Evolutionary conservation across 192 early-diverging fungal species (phyloP), one percentile per base, ranked within the genome.

Genomic region (Podila verticillata): DNA sequence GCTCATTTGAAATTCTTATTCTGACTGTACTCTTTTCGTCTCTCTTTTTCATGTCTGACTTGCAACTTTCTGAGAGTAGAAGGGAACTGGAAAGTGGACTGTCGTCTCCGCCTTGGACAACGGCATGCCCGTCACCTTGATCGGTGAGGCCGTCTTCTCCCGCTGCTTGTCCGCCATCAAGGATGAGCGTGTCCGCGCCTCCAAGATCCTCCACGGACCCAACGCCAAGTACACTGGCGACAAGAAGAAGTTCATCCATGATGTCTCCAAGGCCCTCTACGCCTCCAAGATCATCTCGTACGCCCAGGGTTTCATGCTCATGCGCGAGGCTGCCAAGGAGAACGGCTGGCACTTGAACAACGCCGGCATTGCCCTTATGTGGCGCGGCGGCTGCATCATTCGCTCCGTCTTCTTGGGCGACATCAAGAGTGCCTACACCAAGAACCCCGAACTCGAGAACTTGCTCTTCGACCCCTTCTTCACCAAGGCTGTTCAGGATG

Each of bases 301-400:
- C 81, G 96, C 97, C 48, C 97, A 99, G 89, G 97, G 97, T 61
- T 99, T 97, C 88, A 99, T 99, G 96, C 90, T 97, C 69, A 91
- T 99, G 87, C 93, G 97, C 61, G 95, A 96, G 89, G 96, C 95
- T 57, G 95, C 95, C 82, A 91, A 94, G 87, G 92, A 93, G 81
- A 90, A 92, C 84, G 87, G 87, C 62, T 99, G 97, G 97, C 91
- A 98, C 85, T 88, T 99, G 75, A 98, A 98, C 92, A 94, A 95
- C 82, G 96, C 95, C 47, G 95, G 95, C 61, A 99, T 99, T 86
- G 96, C 97, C 60, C 87, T 99, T 32, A 99, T 99, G 97, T 99
- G 97, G 97, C 92, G 96, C 66, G 97, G 97, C 66, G 97, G 97
- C 54, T 99, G 97, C 90, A 99, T 99, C 73, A 99, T 99, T 84